Evolutionary conservation across 805 yeast genomes (phyloP), one percentile per base, ranked within the genome.

Genomic region (Lipomyces lipofer): DNA sequence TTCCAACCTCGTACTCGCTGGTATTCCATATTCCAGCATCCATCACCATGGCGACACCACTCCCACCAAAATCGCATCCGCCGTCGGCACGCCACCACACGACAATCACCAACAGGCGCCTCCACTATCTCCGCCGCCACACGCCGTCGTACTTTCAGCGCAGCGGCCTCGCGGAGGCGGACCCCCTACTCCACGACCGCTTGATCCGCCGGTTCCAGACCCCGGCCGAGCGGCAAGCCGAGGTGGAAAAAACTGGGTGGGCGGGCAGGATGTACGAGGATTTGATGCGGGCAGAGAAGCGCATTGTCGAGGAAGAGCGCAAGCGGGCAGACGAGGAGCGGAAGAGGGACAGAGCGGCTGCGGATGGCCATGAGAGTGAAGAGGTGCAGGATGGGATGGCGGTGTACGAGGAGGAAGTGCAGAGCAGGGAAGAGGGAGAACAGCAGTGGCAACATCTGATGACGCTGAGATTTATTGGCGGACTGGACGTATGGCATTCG

Each of bases 221-320:
- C 2, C 36, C 53, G 5, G 44, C 50, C 12, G 60, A 58, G 46
- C 52, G 59, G 1, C 45, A 55, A 32, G 36, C 33, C n/a, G 59
- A 39, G 30, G 33, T 21, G 7, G 48, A 47, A 15, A 40, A 25
- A 28, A 24, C 32, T 4, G 60, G 60, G 22, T 56, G 60, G 60
- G 60, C 55, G 10, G 60, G 49, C 3, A 47, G 55, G n/a, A 49
- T 56, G 49, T 56, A 49, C 17, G 58, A 56, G 45, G 60, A 56
- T 39, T 29, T 56, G 32, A 46, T 49, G 55, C 45, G 58, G 9
- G 60, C 60, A n/a, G 60, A 56, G 42, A 12, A 19, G 28, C 42
- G 49, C 15, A 40, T 51, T 12, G 50, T 48, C 10, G 19, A 32
- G 15, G 33, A 40, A 19, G 40, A 32, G 9, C 42, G n/a, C 13